phyloP scores from a whole-genome alignment of 768 basidiomycete species.

The Boletus rex-veris region DNA sequence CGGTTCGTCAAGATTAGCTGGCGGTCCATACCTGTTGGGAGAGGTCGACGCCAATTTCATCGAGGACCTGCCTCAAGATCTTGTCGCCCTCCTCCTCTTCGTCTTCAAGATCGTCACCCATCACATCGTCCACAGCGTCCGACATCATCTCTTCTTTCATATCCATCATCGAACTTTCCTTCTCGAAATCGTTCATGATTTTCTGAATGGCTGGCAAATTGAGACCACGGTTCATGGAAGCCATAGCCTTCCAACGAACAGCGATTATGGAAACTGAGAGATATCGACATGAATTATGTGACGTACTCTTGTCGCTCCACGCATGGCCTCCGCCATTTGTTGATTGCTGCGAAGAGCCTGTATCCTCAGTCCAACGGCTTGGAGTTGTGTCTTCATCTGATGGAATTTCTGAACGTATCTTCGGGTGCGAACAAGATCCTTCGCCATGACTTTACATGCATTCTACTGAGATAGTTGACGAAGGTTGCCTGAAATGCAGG shows the following conservation, averaged over 20 bases:
- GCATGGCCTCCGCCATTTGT: constrained; percentile 99
- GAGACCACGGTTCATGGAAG: constrained; percentile 92
- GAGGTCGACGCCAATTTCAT: constrained; percentile 92
- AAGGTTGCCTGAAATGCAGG: constrained; percentile 1
- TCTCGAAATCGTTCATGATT: constrained; percentile 98
- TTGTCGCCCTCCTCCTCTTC: constrained; percentile 96
- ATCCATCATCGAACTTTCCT: constrained; percentile 97
- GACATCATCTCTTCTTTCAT: constrained; percentile 99
- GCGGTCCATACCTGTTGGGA: constrained; percentile 66
- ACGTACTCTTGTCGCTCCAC: constrained; percentile 90
- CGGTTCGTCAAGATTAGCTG: background rate
- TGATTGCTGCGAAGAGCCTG: constrained; percentile 96
- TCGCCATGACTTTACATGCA: constrained; percentile 99
- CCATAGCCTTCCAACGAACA: constrained; percentile 75
- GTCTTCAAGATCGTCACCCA: constrained; percentile 89
- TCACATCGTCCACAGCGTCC: constrained; percentile 95
- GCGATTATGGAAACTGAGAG: constrained; percentile 1
- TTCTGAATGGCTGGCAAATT: constrained; percentile 93
- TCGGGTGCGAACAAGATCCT: constrained; percentile 94
- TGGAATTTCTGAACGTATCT: constrained; percentile 98
- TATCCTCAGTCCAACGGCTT: constrained; percentile 92
- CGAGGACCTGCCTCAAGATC: constrained; percentile 92
- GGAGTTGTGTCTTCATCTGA: constrained; percentile 97
- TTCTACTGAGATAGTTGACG: constrained; percentile 53
- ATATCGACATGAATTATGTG: background rate